Evolutionary conservation across 176 grass and related monocot species (phyloP), one percentile per base, ranked within the genome.

Genomic region (Oryza rufipogon): DNA sequence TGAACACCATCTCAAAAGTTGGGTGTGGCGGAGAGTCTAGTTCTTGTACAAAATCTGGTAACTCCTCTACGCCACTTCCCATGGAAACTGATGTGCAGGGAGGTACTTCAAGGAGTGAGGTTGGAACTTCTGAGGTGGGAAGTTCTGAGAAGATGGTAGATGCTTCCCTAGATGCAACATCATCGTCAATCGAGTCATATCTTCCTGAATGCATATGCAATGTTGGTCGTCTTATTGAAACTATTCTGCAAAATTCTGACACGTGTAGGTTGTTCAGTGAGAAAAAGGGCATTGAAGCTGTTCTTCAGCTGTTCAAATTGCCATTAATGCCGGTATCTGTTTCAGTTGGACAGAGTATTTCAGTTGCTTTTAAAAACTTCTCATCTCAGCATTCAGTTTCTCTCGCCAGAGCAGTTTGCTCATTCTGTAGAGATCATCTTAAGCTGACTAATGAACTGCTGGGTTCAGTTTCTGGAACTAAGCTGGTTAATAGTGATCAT

Each of bases 251-350:
- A 76, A 96, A 93, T 83, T 75, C 88, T 82, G 91, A 93, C 70
- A 93, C 88, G 28, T 92, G 91, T 66, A 87, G 86, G 71, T 25
- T 89, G 72, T 96, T 96, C 73, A 79, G 91, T 80, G 93, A 96
- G 47, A 89, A 91, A 77, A 96, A 91, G 39, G 93, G 93, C 46
- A 86, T 96, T 66, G 93, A 96, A 85, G 75, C 86, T 68, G 84
- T 96, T 72, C 93, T 96, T 83, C 89, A 87, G 75, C 80, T 96
- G 70, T 96, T 96, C 23, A 92, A 85, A 70, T 71, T 96, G 48
- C 86, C 89, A 47, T 75, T 70, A 67, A 76, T 93, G 69, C 91
- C 91, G 58, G 80, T 81, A 58, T 70, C 88, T 85, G 28, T 82
- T 63, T 91, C 93, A 11, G 84, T 92, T 84, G 88, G 91, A 58